These are phyloP conservation scores for Phytophthora sp. DNA, from an alignment of 352 stramenopile species.

Conservation along the genomic window DNA sequence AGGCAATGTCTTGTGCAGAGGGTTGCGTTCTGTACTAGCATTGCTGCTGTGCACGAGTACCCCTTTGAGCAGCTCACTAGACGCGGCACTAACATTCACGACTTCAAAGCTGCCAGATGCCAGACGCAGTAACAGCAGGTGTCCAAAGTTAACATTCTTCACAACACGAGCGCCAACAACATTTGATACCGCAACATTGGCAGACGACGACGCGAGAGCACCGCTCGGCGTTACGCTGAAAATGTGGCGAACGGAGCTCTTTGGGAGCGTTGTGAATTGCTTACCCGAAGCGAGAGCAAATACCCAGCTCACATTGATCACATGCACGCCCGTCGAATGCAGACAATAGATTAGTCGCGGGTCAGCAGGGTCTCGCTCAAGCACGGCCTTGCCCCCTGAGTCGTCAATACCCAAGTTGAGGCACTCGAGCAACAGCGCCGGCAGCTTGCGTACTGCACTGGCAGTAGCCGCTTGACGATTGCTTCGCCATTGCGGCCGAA, in stretches of 20 bases:
- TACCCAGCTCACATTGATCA: conserved; percentile 81
- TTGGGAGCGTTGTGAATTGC: conserved; percentile 62
- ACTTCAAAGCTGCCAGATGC: conserved; percentile 78
- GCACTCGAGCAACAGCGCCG: conserved; percentile 73
- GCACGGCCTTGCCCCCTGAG: conserved; percentile 63
- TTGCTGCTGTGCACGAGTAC: conserved; percentile 45
- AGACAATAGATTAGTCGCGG: conserved; percentile 73
- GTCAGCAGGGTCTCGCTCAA: conserved; percentile 59
- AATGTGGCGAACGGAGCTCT: conserved; percentile 75
- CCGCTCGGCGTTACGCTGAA: conserved; percentile 71
- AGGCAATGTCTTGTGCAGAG: conserved; percentile 50
- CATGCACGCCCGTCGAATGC: conserved; percentile 80
- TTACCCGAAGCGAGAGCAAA: conserved; percentile 63
- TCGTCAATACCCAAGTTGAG: conserved; percentile 77
- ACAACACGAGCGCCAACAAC: conserved; percentile 69
- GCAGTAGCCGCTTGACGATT: conserved; percentile 27
- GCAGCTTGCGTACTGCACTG: conserved; percentile 32
- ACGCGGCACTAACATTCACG: conserved; percentile 79
- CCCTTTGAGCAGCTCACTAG: conserved; percentile 73
- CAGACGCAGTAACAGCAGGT: conserved; percentile 76
- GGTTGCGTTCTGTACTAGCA: conserved; percentile 16
- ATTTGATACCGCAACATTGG: conserved; percentile 43
- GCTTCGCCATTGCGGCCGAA: conserved; percentile 72
- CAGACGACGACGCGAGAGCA: not conserved
- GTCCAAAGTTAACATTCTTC: conserved; percentile 81